These are phyloP conservation scores for Wickerhamomyces mucosus DNA, from an alignment of 805 yeast genomes.

Conservation along the genomic window DNA sequence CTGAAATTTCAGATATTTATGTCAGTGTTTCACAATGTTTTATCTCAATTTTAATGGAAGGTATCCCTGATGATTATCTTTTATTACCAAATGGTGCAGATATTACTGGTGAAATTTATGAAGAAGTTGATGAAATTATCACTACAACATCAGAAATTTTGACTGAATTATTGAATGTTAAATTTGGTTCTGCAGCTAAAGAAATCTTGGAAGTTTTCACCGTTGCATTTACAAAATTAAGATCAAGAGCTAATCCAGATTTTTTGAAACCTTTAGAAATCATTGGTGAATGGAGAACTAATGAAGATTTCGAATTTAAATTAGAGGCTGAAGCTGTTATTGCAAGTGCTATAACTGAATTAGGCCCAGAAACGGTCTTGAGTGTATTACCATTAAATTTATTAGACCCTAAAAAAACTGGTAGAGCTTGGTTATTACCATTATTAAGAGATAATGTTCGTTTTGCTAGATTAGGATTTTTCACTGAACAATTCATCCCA, in stretches of 20 bases:
- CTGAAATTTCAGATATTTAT: slow-evolving; percentile 56
- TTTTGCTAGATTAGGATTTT: slow-evolving; percentile 59
- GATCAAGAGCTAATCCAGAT: slow-evolving; percentile 61
- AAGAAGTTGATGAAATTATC: slow-evolving; percentile 45
- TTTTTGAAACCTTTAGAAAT: slow-evolving; percentile 55
- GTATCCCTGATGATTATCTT: slow-evolving; percentile 51
- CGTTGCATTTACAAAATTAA: slow-evolving; percentile 51
- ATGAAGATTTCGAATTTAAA: slow-evolving; percentile 56
- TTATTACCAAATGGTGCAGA: slow-evolving; percentile 33
- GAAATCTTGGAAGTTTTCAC: slow-evolving; percentile 64
- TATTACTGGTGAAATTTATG: slow-evolving; percentile 41
- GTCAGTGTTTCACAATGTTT: slow-evolving; percentile 81
- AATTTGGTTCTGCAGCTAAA: slow-evolving; percentile 65
- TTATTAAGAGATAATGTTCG: slow-evolving; percentile 78
- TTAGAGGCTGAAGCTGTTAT: slow-evolving; percentile 74
- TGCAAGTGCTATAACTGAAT: slow-evolving; percentile 63
- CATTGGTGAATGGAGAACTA: slow-evolving; percentile 81
- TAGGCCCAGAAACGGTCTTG: slow-evolving; percentile 84
- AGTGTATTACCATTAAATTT: slow-evolving; percentile 72
- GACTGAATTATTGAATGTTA: slow-evolving; percentile 56
- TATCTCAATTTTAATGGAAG: slow-evolving; percentile 64
- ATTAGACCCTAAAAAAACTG: slow-evolving; percentile 44
- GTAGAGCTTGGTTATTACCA: slow-evolving; percentile 95
- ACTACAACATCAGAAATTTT: slow-evolving; percentile 42
- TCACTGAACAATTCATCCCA: slow-evolving; percentile 57